Conservation (phyloP, 345 rosid species). For the Limnanthes douglasii region DNA sequence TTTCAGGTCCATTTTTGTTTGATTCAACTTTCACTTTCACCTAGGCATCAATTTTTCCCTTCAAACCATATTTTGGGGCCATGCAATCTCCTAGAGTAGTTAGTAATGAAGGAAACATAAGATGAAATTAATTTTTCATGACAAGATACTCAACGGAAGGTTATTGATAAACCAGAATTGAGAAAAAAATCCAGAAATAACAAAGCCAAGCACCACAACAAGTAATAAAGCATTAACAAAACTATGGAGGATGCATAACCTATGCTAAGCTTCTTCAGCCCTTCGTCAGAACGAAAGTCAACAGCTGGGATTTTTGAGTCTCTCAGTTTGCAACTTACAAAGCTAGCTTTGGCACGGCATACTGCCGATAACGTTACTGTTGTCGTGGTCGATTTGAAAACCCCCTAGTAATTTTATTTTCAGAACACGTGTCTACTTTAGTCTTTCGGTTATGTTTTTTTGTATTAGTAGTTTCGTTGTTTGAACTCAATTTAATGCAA, state of each 20-base stretch:
- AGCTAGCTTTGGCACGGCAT: constrained; percentile 69
- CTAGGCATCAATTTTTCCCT: constrained; percentile 96
- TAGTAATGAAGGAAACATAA: not conserved
- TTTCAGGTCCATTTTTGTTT: constrained; percentile 21
- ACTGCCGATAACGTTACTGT: constrained; percentile 88
- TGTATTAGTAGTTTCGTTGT: no score
- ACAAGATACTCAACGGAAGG: no score
- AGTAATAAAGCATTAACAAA: no score
- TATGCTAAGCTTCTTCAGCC: constrained; percentile 32
- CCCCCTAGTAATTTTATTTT: no score
- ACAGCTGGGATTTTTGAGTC: constrained; percentile 30
- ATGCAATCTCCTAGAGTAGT: constrained; percentile 73
- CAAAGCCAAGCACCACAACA: no score
- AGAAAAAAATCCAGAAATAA: not conserved
- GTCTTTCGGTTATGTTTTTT: no score
- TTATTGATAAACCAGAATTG: no score
- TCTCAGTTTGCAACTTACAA: constrained; percentile 45
- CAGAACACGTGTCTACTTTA: no score
- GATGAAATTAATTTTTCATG: no score
- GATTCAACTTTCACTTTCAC: constrained; percentile 50
- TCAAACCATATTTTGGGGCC: constrained; percentile 95
- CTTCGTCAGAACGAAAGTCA: constrained; percentile 66
- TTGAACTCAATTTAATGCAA: no score
- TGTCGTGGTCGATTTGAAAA: constrained; percentile 73
- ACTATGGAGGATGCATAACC: constrained; percentile 31